Percentiles rank a stretch among this genome's conserved stretches.
phyloP scores from a whole-genome alignment of 2,329 filamentous ascomycete genomes.

The Colletotrichum liaoningense region DNA sequence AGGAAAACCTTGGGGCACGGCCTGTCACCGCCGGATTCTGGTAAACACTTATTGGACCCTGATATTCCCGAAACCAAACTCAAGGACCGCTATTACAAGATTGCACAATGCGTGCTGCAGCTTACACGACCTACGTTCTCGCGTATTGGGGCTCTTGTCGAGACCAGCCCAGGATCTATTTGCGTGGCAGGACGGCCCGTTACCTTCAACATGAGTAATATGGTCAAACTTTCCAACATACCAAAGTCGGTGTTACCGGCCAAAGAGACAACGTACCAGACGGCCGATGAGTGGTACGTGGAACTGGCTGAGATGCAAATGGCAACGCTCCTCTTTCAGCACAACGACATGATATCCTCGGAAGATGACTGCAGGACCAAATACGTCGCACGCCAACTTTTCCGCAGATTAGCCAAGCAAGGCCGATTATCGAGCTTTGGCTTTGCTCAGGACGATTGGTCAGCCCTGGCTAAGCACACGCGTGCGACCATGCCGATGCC shows the following conservation, averaged over 20 bases:
- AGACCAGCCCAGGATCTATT: conserved; percentile 41
- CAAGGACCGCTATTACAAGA: conserved; percentile 45
- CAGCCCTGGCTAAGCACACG: background rate
- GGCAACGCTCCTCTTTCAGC: conserved; percentile 47
- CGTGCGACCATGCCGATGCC: background rate
- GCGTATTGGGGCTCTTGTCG: conserved; percentile 51
- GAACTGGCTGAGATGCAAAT: conserved; percentile 52
- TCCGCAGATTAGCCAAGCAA: conserved; percentile 9
- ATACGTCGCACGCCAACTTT: conserved; percentile 43
- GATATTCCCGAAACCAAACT: conserved; percentile 46
- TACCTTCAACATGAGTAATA: conserved; percentile 55
- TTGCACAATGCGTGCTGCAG: conserved; percentile 53
- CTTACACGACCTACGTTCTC: conserved; percentile 47
- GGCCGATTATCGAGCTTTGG: conserved; percentile 9
- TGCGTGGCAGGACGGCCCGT: conserved; percentile 48
- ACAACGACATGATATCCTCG: conserved; percentile 46
- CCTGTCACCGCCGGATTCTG: background rate
- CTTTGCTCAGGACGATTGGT: conserved; percentile 18
- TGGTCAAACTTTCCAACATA: conserved; percentile 44
- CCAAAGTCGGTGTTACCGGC: conserved; percentile 38
- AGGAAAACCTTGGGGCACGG: conserved; percentile 35
- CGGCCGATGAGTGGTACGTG: conserved; percentile 49
- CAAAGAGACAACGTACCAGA: conserved; percentile 38
- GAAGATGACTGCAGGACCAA: conserved; percentile 48
- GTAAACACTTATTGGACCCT: background rate